phyloP scores from a whole-genome alignment of 768 basidiomycete genomes.

The Trametes cinnabarina region DNA sequence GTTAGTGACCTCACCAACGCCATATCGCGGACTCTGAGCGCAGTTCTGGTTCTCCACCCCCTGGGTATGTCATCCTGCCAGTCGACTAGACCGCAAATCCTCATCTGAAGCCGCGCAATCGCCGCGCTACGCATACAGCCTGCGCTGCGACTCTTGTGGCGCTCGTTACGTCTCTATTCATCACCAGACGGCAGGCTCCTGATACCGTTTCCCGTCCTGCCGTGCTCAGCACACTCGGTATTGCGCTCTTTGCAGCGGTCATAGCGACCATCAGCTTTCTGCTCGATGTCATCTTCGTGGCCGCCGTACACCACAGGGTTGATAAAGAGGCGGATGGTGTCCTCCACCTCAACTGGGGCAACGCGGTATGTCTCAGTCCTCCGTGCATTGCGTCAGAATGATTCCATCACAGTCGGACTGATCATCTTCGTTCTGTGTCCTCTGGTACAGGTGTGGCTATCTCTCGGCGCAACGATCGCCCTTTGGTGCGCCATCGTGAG shows the following conservation, averaged over 20 bases:
- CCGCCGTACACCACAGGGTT: constrained; percentile 42
- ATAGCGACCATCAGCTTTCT: constrained; percentile 51
- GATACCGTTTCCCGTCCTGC: constrained; percentile 37
- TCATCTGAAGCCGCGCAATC: constrained; percentile 7
- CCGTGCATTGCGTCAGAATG: neutral
- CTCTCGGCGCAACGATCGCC: constrained; percentile 47
- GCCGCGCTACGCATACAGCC: constrained; percentile 34
- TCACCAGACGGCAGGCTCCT: constrained; percentile 38
- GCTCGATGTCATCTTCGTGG: constrained; percentile 51
- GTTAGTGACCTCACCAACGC: constrained; percentile 34
- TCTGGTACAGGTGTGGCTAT: constrained; percentile 48
- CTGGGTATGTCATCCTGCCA: constrained; percentile 38
- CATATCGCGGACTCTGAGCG: constrained; percentile 46
- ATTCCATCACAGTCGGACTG: constrained; percentile 3
- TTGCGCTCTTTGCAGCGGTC: constrained; percentile 41
- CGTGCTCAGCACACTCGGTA: constrained; percentile 38
- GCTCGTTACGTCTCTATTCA: constrained; percentile 45
- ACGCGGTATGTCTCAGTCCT: constrained; percentile 38
- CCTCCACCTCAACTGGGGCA: constrained; percentile 47
- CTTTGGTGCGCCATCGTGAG: constrained; percentile 44
- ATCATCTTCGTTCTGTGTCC: constrained; percentile 2
- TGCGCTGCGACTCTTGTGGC: constrained; percentile 51
- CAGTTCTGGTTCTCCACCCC: constrained; percentile 53
- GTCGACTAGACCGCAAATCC: neutral
- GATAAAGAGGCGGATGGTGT: constrained; percentile 40